Conservation (phyloP, 331 rosid species). For the Cydonia oblonga region DNA sequence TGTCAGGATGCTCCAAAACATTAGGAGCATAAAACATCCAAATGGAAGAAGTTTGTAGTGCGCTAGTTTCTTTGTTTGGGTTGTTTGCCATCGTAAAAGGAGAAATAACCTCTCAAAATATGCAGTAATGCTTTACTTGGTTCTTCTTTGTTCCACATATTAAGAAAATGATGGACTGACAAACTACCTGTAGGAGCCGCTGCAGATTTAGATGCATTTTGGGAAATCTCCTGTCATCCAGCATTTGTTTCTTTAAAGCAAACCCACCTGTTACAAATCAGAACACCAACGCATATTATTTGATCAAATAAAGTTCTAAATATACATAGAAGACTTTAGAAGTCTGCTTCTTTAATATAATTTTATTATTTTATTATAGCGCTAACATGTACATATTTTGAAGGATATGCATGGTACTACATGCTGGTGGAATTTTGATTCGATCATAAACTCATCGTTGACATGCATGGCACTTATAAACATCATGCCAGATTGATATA, state of each 20-base stretch:
- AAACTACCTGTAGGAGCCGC: slow-evolving; percentile 83
- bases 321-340: not conserved
- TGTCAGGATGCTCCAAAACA: too few relatives aligned
- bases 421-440: too few relatives aligned
- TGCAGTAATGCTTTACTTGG: not conserved
- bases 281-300: slow-evolving; percentile 12
- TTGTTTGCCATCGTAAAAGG: not conserved
- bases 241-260: slow-evolving; percentile 86
- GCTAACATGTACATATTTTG: too few relatives aligned
- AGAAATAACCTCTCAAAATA: not conserved
- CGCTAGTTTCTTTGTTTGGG: not conserved
- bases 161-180: not conserved
- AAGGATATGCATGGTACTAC: too few relatives aligned
- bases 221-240: slow-evolving; percentile 96
- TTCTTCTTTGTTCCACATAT: not conserved
- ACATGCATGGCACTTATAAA: too few relatives aligned
- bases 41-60: not conserved
- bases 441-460: too few relatives aligned
- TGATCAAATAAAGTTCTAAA: not conserved
- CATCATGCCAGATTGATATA: too few relatives aligned
- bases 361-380: not conserved
- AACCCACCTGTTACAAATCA: slow-evolving; percentile 51
- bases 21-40: not conserved
- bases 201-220: slow-evolving; percentile 86
- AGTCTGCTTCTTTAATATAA: not conserved